Evolutionary conservation across 208 protist genomes (phyloP), one percentile per base, ranked within the genome.

Genomic region (Trypanosoma avium): DNA sequence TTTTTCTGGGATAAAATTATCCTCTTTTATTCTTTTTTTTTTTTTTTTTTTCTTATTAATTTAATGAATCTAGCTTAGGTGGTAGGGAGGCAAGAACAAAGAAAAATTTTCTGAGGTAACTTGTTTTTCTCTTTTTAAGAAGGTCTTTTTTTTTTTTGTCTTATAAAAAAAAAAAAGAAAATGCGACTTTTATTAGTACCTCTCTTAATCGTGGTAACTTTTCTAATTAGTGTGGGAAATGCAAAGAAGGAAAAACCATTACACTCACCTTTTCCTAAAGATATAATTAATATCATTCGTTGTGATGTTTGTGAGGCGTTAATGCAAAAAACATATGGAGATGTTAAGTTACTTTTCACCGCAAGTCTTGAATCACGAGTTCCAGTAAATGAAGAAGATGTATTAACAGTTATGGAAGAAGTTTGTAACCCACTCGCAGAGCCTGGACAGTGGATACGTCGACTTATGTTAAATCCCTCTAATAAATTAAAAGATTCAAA

Each of bases 391-490:
- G 86, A 95, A 62, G 89, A 95, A 22, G 77, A 84, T 36, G 59
- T 95, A 10, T 61, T 92, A 3, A 72, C 66, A n/a, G 57, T 80
- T 35, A 63, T 88, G 17, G 84, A 93, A 60, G 58, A 82, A 10
- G 35, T 93, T 40, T 95, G 90, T 57, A 73, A 84, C 13, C 90
- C 86, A 0, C 83, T 87, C 60, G 67, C 67, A n/a, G 68, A 80
- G 2, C 32, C 62, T 19, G 90, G 90, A 9, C 70, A 81, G 46
- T 95, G 90, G 87, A 81, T 93, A 24, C 84, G 90, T 1, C 21
- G 27, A n/a, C 10, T 73, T 24, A 27, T 15, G 0, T 43, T 73
- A 7, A 30, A 53, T 24, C 32, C 13, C 8, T 24, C 15, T 0
- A 40, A n/a, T n/a, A n/a, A n/a, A n/a, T n/a, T n/a, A n/a, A n/a